Base-by-base conservation (phyloP, 768 basidiomycete genomes). In the Mycena sanguinolenta region DNA sequence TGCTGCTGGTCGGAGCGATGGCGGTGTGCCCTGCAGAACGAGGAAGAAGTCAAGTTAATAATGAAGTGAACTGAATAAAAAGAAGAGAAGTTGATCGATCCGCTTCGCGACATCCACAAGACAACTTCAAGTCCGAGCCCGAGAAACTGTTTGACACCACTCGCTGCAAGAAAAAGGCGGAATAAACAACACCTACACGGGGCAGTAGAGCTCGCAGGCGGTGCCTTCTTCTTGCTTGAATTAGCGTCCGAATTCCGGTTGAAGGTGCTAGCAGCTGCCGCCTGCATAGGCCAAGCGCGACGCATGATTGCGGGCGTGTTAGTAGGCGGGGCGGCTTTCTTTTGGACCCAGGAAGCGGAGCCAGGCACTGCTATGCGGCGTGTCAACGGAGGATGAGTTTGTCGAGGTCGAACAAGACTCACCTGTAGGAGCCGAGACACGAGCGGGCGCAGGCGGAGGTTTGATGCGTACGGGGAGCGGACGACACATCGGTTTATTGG, bases 401-500 rank as follows among this genome's bases (percentile, higher is more conserved):
- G n/a, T 34, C 32, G 49, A 16, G 19, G 25, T 10, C 23, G 49
- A 19, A 12, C 13, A 12, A 23, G 25, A 62, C 77, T 21, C 70
- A 81, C 83, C 81, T 27, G 70, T 21, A 4, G 79, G 69, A 19
- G 74, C 78, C 27, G 74, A 72, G 8, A 70, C 63, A 0, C 13
- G 3, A 12, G 73, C 73, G 12, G 42, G 32, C 12, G 76, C 74
- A 1, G 83, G 82, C 1, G 81, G 82, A 2, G 82, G 75, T 58
- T 82, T 78, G 49, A 75, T 63, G 14, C 75, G 71, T 17, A 74
- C 73, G 42, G 87, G 86, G 39, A 87, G 78, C 34, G 82, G 84
- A n/a, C 84, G 81, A 71, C 86, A 88, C 38, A 87, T 77, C 19
- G 78, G 72, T 63, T 84, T 84, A 75, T 82, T 82, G 8, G 85